Conservation (phyloP, 2,329 filamentous ascomycete species). For the Lachnellula suecica region DNA sequence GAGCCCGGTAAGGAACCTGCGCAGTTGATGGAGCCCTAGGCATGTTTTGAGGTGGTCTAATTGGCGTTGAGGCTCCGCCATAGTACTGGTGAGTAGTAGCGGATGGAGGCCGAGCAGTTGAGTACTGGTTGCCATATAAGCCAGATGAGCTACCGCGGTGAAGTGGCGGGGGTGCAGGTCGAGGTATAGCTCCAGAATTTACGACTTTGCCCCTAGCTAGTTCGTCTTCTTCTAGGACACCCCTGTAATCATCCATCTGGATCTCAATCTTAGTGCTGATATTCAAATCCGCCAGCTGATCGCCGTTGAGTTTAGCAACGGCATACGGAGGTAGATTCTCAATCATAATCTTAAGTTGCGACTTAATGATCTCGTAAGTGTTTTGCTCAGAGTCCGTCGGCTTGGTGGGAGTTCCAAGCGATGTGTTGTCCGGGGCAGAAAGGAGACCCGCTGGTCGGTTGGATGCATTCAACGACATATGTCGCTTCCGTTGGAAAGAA, state of each 20-base stretch:
- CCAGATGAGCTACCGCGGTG: slow-evolving; percentile 27
- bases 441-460: slow-evolving; percentile 61
- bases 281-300: slow-evolving; percentile 51
- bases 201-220: slow-evolving; percentile 28
- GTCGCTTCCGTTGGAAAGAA: slow-evolving; percentile 78
- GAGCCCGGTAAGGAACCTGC: slow-evolving; percentile 26
- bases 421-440: slow-evolving; percentile 57
- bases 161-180: slow-evolving; percentile 18
- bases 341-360: slow-evolving; percentile 51
- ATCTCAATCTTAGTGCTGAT: slow-evolving; percentile 52
- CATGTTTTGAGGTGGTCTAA: slow-evolving; percentile 25
- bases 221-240: slow-evolving; percentile 55
- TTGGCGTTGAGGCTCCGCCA: slow-evolving; percentile 27
- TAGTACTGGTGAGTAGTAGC: slow-evolving; percentile 26
- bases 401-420: slow-evolving; percentile 59
- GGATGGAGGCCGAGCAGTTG: slow-evolving; percentile 24
- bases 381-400: slow-evolving; percentile 58
- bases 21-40: slow-evolving; percentile 29
- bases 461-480: slow-evolving; percentile 65
- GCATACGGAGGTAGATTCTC: slow-evolving; percentile 53
- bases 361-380: slow-evolving; percentile 51
- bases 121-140: slow-evolving; percentile 34
- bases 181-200: slow-evolving; percentile 16
- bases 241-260: slow-evolving; percentile 46
- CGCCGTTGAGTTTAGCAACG: slow-evolving; percentile 55